Evolutionary conservation across 495 filamentous ascomycete genomes (phyloP).

Genomic region (Aspergillus baeticus): DNA sequence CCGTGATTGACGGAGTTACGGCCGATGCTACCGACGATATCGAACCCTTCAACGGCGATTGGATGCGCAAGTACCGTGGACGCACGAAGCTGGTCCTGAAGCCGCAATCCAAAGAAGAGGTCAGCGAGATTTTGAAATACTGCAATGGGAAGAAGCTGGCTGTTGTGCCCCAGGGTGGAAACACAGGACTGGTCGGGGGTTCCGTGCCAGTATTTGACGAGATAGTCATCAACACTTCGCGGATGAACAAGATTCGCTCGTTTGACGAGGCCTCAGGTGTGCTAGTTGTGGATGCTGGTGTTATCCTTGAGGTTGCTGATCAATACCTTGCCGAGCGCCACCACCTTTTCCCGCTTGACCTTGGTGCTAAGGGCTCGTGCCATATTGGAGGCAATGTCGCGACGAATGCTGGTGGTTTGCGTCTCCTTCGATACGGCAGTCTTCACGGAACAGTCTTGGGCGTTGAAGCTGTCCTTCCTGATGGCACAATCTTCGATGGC

Average conservation of each 20-base stretch:
- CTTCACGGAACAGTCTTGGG: constrained; percentile 91
- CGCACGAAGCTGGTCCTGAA: constrained; percentile 85
- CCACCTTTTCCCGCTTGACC: constrained; percentile 90
- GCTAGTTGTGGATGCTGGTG: constrained; percentile 85
- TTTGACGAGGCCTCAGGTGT: constrained; percentile 94
- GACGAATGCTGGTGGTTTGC: constrained; percentile 90
- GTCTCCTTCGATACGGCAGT: constrained; percentile 88
- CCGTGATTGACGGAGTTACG: constrained; percentile 81
- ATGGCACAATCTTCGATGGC: constrained; percentile 88
- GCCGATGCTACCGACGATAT: constrained; percentile 72
- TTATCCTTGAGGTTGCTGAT: constrained; percentile 86
- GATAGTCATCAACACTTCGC: constrained; percentile 84
- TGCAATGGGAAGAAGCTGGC: constrained; percentile 89
- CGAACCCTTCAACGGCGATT: constrained; percentile 92
- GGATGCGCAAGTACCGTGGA: constrained; percentile 98
- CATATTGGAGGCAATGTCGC: constrained; percentile 98
- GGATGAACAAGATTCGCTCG: constrained; percentile 85
- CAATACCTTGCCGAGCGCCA: constrained; percentile 72
- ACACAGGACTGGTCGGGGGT: constrained; percentile 92
- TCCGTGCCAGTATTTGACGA: constrained; percentile 97
- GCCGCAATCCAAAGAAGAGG: constrained; percentile 75
- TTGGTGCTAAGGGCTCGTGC: constrained; percentile 96
- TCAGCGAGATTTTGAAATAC: constrained; percentile 85
- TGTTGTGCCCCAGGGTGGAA: constrained; percentile 97
- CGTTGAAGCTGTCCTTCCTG: constrained; percentile 86